These are phyloP conservation scores for Davidsoniella virescens DNA, from an alignment of 2,329 filamentous ascomycete genomes.

Conservation along the genomic window DNA sequence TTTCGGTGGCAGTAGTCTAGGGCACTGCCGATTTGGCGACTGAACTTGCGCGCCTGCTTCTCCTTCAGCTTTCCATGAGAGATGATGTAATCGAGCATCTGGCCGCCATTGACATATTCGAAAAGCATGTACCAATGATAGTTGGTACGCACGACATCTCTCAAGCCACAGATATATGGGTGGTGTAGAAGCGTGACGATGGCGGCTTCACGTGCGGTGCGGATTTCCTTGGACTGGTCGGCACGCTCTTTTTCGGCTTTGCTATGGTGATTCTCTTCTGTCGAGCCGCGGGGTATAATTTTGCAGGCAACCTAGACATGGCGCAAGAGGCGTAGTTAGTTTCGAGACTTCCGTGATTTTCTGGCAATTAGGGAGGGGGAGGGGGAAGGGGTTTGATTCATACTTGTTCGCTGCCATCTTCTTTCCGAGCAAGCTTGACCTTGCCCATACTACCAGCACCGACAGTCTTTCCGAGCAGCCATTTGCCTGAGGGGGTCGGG, in stretches of 20 bases:
- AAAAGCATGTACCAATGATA: conserved; percentile 99
- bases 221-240: conserved; percentile 90
- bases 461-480: conserved; percentile 91
- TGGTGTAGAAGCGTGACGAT: conserved; percentile 91
- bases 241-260: conserved; percentile 68
- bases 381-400: conserved; percentile 15
- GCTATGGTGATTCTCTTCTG: conserved; percentile 63
- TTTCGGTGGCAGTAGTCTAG: conserved; percentile 96
- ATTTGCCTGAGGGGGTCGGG: conserved; percentile 77
- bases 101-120: conserved; percentile 94
- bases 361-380: not conserved
- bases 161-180: conserved; percentile 88
- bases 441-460: conserved; percentile 98
- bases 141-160: conserved; percentile 86
- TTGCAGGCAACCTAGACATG: conserved; percentile 74
- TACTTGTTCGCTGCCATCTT: conserved; percentile 82
- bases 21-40: conserved; percentile 88
- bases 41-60: conserved; percentile 95
- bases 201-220: conserved; percentile 85
- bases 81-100: conserved; percentile 99
- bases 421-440: conserved; percentile 85
- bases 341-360: not conserved
- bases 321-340: not conserved
- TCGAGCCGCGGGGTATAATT: conserved; percentile 81
- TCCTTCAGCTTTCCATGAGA: conserved; percentile 95